These are phyloP conservation scores for Mentha longifolia DNA, from an alignment of 257 asterid species.

Conservation along the genomic window DNA sequence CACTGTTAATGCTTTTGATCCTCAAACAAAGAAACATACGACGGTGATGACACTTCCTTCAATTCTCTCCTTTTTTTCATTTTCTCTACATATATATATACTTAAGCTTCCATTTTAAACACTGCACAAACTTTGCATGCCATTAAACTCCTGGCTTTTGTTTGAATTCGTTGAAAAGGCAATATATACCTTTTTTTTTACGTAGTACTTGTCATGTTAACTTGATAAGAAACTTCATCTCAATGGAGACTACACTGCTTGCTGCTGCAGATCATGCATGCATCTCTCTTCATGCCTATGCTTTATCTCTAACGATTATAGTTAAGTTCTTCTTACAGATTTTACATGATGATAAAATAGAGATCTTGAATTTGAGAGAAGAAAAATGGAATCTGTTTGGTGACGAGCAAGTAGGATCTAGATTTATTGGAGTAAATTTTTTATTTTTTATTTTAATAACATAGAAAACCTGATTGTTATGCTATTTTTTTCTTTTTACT, in stretches of 20 bases:
- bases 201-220: not conserved
- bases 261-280: constrained; percentile 19
- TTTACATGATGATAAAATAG: constrained; percentile 44
- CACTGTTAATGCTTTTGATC: constrained; percentile 49
- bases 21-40: constrained; percentile 53
- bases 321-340: constrained; percentile 41
- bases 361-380: constrained; percentile 42
- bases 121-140: not conserved
- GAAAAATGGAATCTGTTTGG: constrained; percentile 49
- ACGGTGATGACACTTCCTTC: constrained; percentile 46
- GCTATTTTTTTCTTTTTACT: not conserved
- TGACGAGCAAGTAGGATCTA: constrained; percentile 38
- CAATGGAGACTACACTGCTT: not conserved
- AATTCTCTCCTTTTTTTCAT: not conserved
- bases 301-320: constrained; percentile 10
- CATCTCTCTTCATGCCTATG: not conserved
- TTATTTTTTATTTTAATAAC: not conserved
- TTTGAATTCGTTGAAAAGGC: not conserved
- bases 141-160: not conserved
- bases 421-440: not conserved
- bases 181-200: not conserved
- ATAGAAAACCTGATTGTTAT: not conserved
- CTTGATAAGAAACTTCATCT: not conserved
- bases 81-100: not conserved
- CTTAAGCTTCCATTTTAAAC: constrained; percentile 7